Conservation (phyloP, 2,329 filamentous ascomycete species). For the Penicillium sp. region DNA sequence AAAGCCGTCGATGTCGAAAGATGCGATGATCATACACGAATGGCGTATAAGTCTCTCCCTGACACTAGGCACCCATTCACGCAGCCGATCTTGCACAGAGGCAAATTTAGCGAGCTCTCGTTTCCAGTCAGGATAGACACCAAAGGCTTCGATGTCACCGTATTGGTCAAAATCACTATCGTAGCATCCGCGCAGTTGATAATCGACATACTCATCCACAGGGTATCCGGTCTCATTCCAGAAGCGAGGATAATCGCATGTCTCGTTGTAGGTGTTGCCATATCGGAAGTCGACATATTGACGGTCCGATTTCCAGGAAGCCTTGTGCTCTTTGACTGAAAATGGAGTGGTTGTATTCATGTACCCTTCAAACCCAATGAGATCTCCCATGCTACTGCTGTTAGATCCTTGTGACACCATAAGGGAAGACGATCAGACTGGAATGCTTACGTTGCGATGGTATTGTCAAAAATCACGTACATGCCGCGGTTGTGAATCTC, state of each 20-base stretch:
- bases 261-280: slow-evolving; percentile 46
- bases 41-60: slow-evolving; percentile 51
- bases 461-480: slow-evolving; percentile 60
- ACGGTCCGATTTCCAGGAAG: slow-evolving; percentile 48
- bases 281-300: slow-evolving; percentile 53
- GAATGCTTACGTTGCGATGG: slow-evolving; percentile 49
- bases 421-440: not conserved
- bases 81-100: slow-evolving; percentile 57
- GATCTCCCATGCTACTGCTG: slow-evolving; percentile 44
- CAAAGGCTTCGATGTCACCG: slow-evolving; percentile 56
- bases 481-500: slow-evolving; percentile 56
- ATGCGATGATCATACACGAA: slow-evolving; percentile 55
- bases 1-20: slow-evolving; percentile 59
- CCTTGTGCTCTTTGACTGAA: slow-evolving; percentile 48
- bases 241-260: slow-evolving; percentile 53
- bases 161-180: slow-evolving; percentile 59
- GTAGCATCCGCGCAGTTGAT: slow-evolving; percentile 48
- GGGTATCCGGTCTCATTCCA: slow-evolving; percentile 52
- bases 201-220: slow-evolving; percentile 41
- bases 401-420: not conserved
- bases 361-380: slow-evolving; percentile 55
- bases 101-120: slow-evolving; percentile 59
- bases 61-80: slow-evolving; percentile 55
- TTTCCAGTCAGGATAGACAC: slow-evolving; percentile 55
- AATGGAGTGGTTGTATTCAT: slow-evolving; percentile 53